Conservation (phyloP, 1,284 basidiomycete genomes). For the Malassezia dermatis region DNA sequence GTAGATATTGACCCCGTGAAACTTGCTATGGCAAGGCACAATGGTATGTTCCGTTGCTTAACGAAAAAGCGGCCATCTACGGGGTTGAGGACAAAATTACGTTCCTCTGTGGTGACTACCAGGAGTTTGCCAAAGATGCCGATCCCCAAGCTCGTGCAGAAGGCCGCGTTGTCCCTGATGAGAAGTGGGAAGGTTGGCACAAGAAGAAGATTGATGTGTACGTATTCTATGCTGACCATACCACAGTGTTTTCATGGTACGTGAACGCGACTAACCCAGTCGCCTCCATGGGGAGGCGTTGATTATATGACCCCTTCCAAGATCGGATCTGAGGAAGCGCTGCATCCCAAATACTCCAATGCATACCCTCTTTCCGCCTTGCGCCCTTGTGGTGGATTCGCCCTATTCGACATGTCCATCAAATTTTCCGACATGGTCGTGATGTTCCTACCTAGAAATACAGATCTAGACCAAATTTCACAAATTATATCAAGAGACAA, state of each 20-base stretch:
- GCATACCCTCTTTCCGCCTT: conserved; percentile 49
- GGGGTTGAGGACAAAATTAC: conserved; percentile 88
- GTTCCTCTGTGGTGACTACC: conserved; percentile 78
- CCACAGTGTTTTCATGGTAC: conserved; percentile 4
- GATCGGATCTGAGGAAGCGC: background rate
- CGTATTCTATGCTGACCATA: background rate
- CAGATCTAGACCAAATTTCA: conserved; percentile 63
- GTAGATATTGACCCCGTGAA: conserved; percentile 75
- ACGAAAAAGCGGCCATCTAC: conserved; percentile 58
- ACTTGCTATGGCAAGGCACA: conserved; percentile 75
- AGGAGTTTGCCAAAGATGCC: conserved; percentile 58
- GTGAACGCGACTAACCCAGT: conserved; percentile 9
- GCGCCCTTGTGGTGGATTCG: conserved; percentile 67
- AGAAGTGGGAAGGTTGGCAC: conserved; percentile 22
- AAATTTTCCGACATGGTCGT: conserved; percentile 51
- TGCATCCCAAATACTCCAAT: conserved; percentile 5
- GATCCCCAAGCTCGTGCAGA: conserved; percentile 11
- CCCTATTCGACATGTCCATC: conserved; percentile 56
- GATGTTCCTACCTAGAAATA: conserved; percentile 80
- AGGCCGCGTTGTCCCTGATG: conserved; percentile 27
- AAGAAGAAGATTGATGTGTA: conserved; percentile 10
- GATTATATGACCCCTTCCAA: conserved; percentile 20
- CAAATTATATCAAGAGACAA: conserved; percentile 13
- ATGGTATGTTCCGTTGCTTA: conserved; percentile 48
- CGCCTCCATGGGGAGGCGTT: conserved; percentile 43